Conservation (phyloP, 352 stramenopile species). For the Pythium brachiatum region DNA sequence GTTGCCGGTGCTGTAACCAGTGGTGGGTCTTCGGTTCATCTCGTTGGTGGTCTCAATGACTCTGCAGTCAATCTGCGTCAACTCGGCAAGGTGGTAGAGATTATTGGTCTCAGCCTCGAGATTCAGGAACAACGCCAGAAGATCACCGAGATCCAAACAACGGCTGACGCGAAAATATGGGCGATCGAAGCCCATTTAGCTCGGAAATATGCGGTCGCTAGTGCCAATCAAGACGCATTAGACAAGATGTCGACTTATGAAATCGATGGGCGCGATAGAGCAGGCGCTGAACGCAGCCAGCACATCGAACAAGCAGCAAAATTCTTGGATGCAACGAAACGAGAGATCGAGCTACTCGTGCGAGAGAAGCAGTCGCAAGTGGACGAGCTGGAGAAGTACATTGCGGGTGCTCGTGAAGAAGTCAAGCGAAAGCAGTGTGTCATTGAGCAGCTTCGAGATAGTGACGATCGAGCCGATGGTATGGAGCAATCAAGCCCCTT, state of each 20-base stretch:
- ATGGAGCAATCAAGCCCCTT: slow-evolving; percentile 36
- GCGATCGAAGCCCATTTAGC: slow-evolving; percentile 26
- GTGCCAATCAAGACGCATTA: slow-evolving; percentile 32
- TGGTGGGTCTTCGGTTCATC: slow-evolving; percentile 35
- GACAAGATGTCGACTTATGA: slow-evolving; percentile 44
- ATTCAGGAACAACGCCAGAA: slow-evolving; percentile 38
- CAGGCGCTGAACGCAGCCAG: background rate
- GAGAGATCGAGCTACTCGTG: slow-evolving; percentile 1
- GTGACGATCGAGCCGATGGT: slow-evolving; percentile 12
- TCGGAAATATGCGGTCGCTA: slow-evolving; percentile 31
- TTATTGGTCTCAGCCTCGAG: slow-evolving; percentile 52
- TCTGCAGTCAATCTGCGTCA: slow-evolving; percentile 36
- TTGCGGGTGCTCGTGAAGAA: slow-evolving; percentile 24
- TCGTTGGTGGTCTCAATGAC: background rate
- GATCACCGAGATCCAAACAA: slow-evolving; percentile 21
- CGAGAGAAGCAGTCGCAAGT: background rate
- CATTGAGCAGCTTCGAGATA: slow-evolving; percentile 40
- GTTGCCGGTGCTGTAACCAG: slow-evolving; percentile 35
- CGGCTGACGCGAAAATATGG: slow-evolving; percentile 27
- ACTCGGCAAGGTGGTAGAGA: slow-evolving; percentile 45
- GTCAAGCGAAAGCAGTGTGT: slow-evolving; percentile 35
- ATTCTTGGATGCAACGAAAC: background rate
- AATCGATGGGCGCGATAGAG: slow-evolving; percentile 1
- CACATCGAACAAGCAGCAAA: background rate
- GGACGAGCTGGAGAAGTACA: slow-evolving; percentile 1